Percentiles rank a stretch among this genome's conserved stretches.
phyloP scores from a whole-genome alignment of 1,284 basidiomycete species.

The Ustilago bromivora region DNA sequence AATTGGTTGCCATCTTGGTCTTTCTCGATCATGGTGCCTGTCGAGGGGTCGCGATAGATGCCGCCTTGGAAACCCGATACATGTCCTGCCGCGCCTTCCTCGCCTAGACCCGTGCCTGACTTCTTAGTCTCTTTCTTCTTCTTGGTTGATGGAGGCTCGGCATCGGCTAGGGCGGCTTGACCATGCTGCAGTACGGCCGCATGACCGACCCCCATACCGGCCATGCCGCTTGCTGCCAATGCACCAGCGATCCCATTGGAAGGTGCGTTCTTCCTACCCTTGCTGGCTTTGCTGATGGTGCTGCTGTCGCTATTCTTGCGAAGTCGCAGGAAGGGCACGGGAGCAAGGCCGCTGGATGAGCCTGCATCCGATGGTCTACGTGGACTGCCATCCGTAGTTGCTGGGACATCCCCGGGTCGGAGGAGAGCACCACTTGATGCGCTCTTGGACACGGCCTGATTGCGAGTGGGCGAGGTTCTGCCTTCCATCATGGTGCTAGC shows the following conservation, averaged over 20 bases:
- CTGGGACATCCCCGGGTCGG: conserved; percentile 27
- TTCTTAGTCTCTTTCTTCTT: conserved; percentile 30
- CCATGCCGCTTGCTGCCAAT: conserved; percentile 57
- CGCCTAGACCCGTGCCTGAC: conserved; percentile 2
- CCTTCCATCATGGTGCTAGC: conserved; percentile 33
- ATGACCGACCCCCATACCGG: conserved; percentile 60
- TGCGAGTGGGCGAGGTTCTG: conserved; percentile 15
- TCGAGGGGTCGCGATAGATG: conserved; percentile 55
- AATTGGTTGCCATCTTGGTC: conserved; percentile 42
- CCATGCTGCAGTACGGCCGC: conserved; percentile 31
- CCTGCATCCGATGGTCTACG: conserved; percentile 42
- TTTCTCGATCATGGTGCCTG: conserved; percentile 50
- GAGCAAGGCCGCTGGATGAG: conserved; percentile 20
- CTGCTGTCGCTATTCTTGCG: conserved; percentile 55
- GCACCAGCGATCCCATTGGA: conserved; percentile 60
- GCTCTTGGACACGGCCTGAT: conserved; percentile 42
- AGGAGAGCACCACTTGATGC: conserved; percentile 40
- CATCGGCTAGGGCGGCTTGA: conserved; percentile 35
- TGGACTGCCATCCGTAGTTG: conserved; percentile 22
- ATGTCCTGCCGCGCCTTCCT: conserved; percentile 14
- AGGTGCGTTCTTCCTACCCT: conserved; percentile 30
- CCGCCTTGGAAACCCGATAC: conserved; percentile 46
- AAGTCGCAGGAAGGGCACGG: conserved; percentile 38
- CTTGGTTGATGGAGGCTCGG: conserved; percentile 12
- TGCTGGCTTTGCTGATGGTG: conserved; percentile 31